Percentiles rank a stretch among this genome's conserved stretches.
Conservation (phyloP, 2,329 filamentous ascomycete species). For the Xylariaceae sp. region DNA sequence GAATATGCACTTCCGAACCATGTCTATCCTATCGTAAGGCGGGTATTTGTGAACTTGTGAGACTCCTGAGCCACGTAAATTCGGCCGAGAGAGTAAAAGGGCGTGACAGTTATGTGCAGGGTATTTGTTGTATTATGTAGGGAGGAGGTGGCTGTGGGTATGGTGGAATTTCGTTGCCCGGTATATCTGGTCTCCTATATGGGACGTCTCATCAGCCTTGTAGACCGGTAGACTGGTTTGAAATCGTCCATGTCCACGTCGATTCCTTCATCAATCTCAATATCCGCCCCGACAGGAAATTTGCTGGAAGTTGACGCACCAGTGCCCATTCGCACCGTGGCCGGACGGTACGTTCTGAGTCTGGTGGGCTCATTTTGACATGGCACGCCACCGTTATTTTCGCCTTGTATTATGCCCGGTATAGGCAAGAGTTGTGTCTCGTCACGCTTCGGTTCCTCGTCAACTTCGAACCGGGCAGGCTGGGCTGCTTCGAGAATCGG, state of each 20-base stretch:
- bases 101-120: no score
- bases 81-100: no score
- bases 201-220: constrained; percentile 20
- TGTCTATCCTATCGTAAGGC: no score
- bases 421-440: no score
- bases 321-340: constrained; percentile 47
- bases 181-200: constrained; percentile 12
- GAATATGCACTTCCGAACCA: no score
- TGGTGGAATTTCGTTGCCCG: neutral
- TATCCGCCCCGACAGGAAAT: constrained; percentile 16
- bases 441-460: no score
- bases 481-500: neutral
- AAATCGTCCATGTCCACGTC: constrained; percentile 29
- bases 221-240: constrained; percentile 22
- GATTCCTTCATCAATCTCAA: constrained; percentile 30
- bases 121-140: neutral
- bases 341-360: constrained; percentile 45
- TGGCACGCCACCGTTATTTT: neutral
- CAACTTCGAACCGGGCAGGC: no score
- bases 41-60: no score
- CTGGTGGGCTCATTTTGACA: constrained; percentile 29
- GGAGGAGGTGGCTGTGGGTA: no score
- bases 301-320: constrained; percentile 24
- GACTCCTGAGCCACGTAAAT: no score
- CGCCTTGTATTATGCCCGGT: no score